A percentile compares a stretch with the other conserved stretches of the same genome.
Conservation (phyloP, 805 yeast species). For the Zygotorulaspora florentina region DNA sequence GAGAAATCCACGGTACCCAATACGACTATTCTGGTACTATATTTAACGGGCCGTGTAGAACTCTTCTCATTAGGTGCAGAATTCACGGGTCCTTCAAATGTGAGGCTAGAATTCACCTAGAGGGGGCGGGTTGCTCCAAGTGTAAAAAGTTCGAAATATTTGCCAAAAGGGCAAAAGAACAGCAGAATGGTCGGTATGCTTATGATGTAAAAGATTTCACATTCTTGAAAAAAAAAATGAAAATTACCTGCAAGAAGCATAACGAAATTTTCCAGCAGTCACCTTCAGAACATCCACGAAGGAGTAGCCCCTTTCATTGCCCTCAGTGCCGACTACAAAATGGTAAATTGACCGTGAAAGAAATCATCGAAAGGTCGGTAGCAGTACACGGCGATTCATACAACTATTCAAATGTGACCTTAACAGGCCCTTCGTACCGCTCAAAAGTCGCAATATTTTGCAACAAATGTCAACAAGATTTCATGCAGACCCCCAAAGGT, state of each 20-base stretch:
- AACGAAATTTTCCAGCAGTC: neutral
- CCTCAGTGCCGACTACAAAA: neutral
- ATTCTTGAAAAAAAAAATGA: neutral
- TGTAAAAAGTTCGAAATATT: neutral
- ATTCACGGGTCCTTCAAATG: conserved; percentile 1
- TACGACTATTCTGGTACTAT: neutral
- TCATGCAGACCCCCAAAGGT: neutral
- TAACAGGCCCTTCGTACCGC: neutral
- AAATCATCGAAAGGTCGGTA: neutral
- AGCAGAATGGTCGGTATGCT: neutral
- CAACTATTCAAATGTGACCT: neutral
- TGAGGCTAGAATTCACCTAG: neutral
- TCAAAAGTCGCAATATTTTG: neutral
- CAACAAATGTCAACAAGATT: neutral
- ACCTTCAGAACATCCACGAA: neutral
- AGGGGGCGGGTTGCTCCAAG: neutral
- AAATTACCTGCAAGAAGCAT: neutral
- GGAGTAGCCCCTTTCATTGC: neutral
- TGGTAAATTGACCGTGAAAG: neutral
- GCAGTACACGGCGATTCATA: neutral
- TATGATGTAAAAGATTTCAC: neutral
- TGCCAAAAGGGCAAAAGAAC: neutral
- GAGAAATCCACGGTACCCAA: conserved; percentile 1
- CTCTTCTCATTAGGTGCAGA: neutral
- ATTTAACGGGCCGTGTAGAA: neutral